These are phyloP conservation scores for Xylariaceae sp. DNA, from an alignment of 2,329 filamentous ascomycete genomes.

Conservation along the genomic window DNA sequence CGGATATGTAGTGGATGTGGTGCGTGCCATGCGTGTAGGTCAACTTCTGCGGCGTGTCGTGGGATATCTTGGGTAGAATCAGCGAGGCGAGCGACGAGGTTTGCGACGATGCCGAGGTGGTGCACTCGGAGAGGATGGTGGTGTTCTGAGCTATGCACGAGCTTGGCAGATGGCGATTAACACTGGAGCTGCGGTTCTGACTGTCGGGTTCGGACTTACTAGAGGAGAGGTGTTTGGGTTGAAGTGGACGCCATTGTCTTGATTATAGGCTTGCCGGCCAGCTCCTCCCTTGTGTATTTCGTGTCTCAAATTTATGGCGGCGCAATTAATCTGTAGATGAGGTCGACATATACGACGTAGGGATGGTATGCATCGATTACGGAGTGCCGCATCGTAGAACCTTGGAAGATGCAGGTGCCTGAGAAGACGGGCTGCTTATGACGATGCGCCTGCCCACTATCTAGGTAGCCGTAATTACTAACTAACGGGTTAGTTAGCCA, in stretches of 20 bases:
- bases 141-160: constrained; percentile 91
- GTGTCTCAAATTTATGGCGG: too few species aligned
- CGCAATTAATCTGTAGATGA: too few species aligned
- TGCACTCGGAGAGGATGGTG: constrained; percentile 92
- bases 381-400: too few species aligned
- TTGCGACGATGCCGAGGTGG: constrained; percentile 74
- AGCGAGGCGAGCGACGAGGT: constrained; percentile 85
- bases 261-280: background rate
- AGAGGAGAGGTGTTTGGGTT: constrained; percentile 65
- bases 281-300: too few species aligned
- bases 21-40: constrained; percentile 90
- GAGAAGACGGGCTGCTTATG: too few species aligned
- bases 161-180: constrained; percentile 44
- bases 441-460: too few species aligned
- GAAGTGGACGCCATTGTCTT: constrained; percentile 67
- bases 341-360: too few species aligned
- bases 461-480: too few species aligned
- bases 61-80: constrained; percentile 91
- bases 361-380: too few species aligned
- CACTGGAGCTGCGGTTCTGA: background rate
- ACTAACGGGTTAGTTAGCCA: too few species aligned
- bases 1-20: constrained; percentile 93
- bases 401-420: too few species aligned
- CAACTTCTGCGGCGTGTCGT: constrained; percentile 75
- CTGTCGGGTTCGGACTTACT: constrained; percentile 48